These are phyloP conservation scores for Brassica incana DNA, from an alignment of 345 rosid genomes.

Conservation along the genomic window DNA sequence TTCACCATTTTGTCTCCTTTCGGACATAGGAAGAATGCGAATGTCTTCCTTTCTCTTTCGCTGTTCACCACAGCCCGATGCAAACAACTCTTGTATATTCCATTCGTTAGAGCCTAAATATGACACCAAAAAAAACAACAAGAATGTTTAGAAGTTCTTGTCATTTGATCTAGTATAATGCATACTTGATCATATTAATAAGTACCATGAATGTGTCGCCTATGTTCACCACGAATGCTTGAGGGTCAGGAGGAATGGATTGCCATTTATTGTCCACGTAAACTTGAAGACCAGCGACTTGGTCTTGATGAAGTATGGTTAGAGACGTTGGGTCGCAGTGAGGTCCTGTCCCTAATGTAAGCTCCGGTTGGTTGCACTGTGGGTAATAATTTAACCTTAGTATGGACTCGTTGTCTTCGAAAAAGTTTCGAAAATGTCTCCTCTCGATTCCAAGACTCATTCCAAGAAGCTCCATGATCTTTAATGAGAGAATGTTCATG, in stretches of 20 bases:
- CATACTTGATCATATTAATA: background rate
- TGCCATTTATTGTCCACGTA: conserved; percentile 20
- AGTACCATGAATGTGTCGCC: conserved; percentile 19
- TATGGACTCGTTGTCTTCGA: conserved; percentile 16
- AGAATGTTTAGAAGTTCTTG: background rate
- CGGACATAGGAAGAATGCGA: conserved; percentile 63
- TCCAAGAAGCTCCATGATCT: conserved; percentile 20
- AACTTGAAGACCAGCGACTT: conserved; percentile 15
- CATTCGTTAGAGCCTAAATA: conserved; percentile 34
- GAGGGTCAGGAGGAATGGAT: background rate
- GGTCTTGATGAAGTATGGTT: conserved; percentile 14
- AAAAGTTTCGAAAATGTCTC: conserved; percentile 2
- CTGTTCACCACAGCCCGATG: conserved; percentile 72
- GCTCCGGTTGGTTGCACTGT: conserved; percentile 6
- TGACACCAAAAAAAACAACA: background rate
- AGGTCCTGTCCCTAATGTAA: conserved; percentile 15
- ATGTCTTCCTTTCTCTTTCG: conserved; percentile 50
- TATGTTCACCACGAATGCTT: conserved; percentile 4
- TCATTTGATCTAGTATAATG: background rate
- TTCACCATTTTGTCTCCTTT: conserved; percentile 60
- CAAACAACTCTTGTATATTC: conserved; percentile 56
- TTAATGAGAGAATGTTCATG: conserved; percentile 9
- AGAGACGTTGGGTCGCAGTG: conserved; percentile 20
- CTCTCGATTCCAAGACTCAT: conserved; percentile 1
- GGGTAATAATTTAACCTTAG: conserved; percentile 11